Evolutionary conservation across 225 moss, liverwort and hornwort genomes (phyloP), one percentile per base, ranked within the genome.

Genomic region (Straminergon stramineum): DNA sequence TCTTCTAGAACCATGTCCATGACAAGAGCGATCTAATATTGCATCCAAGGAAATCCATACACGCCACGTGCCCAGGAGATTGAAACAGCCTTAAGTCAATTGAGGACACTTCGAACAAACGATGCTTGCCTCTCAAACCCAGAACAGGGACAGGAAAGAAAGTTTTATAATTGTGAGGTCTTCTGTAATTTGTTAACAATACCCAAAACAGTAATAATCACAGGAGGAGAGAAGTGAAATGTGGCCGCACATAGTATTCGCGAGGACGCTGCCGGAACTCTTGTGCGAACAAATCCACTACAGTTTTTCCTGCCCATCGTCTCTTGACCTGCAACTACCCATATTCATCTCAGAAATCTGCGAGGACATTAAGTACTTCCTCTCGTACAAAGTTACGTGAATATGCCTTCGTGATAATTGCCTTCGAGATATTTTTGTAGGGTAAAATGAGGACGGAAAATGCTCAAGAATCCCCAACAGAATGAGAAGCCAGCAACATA

Each of bases 181-280:
- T 81, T n/a, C 62, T 69, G 69, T 22, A 34, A 52, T 30, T 51
- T 63, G 43, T 61, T 64, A 48, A 52, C 37, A n/a, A 58, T 74
- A 64, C 43, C 58, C 62, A 7, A 68, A 85, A 77, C 60, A 77
- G 22, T 39, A 70, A 79, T 30, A 58, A 78, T 12, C 27, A 82
- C 65, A 75, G 57, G 53, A 76, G 76, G 43, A 55, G 84, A 61
- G 81, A 86, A 53, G 61, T 64, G 53, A 51, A 60, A 86, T 61
- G 80, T 56, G 78, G 17, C 71, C 93, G 86, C 77, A 98, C 97
- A 91, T 99, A 99, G 86, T 99, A 99, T 86, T 97, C 93, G 76
- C 86, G 94, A 88, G 97, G 95, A 66, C 97, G 96, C 84, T 97
- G 97, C 39, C 96, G 95, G 78, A 99, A 99, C 89, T 99, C 99